Percentiles rank a stretch among this genome's conserved stretches.
Evolutionary conservation across 768 basidiomycete genomes (phyloP).

Genomic region (Suillus variegatus): DNA sequence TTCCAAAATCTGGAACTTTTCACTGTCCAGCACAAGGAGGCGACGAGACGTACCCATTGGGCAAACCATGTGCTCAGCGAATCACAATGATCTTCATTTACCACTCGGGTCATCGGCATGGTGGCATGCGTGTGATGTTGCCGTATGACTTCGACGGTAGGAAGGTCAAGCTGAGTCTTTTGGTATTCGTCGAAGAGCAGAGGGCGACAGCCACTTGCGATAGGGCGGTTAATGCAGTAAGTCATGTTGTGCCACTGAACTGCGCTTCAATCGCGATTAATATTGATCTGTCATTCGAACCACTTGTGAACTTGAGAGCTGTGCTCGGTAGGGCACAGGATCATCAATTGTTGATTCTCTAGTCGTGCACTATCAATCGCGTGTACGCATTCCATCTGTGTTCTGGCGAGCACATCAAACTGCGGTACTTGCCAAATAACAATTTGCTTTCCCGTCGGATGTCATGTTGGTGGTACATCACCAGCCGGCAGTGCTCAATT

Average conservation of each 20-base stretch:
- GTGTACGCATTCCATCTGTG: neutral
- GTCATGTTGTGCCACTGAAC: neutral
- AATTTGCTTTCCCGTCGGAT: neutral
- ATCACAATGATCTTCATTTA: neutral
- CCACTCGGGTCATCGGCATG: neutral
- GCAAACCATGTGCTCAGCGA: neutral
- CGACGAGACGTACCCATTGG: neutral
- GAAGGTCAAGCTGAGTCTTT: neutral
- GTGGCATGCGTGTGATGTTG: neutral
- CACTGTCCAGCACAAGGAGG: neutral
- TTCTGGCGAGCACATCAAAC: neutral
- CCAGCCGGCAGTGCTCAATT: no score
- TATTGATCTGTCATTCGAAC: neutral
- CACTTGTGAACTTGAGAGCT: neutral
- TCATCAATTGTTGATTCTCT: no score
- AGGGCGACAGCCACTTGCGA: no score
- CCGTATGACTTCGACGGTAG: neutral
- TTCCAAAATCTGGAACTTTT: neutral
- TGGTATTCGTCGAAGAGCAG: neutral
- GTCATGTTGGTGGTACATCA: neutral
- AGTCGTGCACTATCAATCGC: neutral
- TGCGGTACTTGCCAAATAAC: neutral
- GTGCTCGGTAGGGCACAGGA: no score
- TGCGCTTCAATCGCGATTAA: neutral
- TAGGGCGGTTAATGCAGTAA: neutral